These are phyloP conservation scores for Cucurbita argyrosperma DNA, from an alignment of 306 rosid genomes.

Conservation along the genomic window DNA sequence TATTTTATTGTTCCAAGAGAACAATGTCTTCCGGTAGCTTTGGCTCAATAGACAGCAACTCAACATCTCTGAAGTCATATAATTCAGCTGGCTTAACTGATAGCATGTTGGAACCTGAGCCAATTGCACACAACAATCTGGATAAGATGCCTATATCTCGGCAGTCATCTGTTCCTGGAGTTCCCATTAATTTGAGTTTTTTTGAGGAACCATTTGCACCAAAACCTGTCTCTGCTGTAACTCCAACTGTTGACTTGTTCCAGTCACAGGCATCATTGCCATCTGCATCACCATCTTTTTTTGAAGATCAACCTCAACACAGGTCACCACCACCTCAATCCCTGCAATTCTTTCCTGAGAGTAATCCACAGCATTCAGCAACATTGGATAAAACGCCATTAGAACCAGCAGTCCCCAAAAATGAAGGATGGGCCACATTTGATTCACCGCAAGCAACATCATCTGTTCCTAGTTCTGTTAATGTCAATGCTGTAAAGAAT, in stretches of 20 bases:
- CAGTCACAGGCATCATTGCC: conserved; percentile 24
- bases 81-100: conserved; percentile 37
- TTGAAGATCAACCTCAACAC: conserved; percentile 20
- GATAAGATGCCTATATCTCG: conserved; percentile 18
- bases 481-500: conserved; percentile 7
- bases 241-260: conserved; percentile 39
- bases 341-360: conserved; percentile 25
- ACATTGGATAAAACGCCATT: conserved; percentile 21
- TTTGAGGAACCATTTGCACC: conserved; percentile 16
- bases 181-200: conserved; percentile 27
- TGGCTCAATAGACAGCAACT: conserved; percentile 38
- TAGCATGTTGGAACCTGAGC: conserved; percentile 28
- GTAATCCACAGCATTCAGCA: conserved; percentile 26
- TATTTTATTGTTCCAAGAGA: conserved; percentile 25
- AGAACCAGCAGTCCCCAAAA: conserved; percentile 28
- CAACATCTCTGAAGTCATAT: conserved; percentile 30
- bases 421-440: conserved; percentile 80
- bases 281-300: conserved; percentile 15
- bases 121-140: conserved; percentile 21
- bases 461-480: conserved; percentile 19
- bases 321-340: conserved; percentile 17
- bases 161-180: conserved; percentile 30
- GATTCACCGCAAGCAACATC: conserved; percentile 31
- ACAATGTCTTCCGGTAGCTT: conserved; percentile 36
- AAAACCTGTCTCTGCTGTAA: conserved; percentile 17